Base-by-base conservation (phyloP, 495 filamentous ascomycete species). In the Xylaria nigripes region DNA sequence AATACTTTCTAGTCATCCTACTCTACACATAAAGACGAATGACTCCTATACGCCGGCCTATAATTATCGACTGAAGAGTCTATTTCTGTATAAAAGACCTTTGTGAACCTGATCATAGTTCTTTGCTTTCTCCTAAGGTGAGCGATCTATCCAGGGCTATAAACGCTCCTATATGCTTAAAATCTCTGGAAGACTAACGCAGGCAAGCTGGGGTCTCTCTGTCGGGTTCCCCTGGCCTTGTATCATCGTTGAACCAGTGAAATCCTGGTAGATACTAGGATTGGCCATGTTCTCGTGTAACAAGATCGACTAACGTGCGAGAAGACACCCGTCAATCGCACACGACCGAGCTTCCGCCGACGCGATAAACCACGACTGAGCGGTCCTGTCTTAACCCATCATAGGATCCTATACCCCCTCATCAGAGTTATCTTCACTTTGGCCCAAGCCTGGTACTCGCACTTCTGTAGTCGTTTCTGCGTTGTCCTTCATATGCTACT, bases 231-330 rank as follows among this genome's bases (percentile, higher is more conserved):
- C 21, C 27, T 27, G 27, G 19, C 42, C 21, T 22, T 45, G 41
- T 45, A 7, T 36, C 41, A 15, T 45, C 10, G 19, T 6, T 36
- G 6, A 29, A 46, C 40, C 12, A 29, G 42, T 16, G 6, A 9
- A 15, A 27, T 38, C 40, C 32, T 47, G 32, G 51, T 22, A 32
- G 12, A 42, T 40, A 27, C 42, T 36, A 22, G 42, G 51, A 54
- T 41, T 46, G 24, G 23, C n/a, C 19, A 46, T 2, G 32, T 38
- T 34, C 43, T 40, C 40, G 51, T 54, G 51, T 54, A 46, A 54
- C 51, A 32, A 29, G 22, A 41, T 23, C 7, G 15, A 40, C 34
- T 52, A 30, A 38, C 51, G 51, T 38, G 40, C 22, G 45, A 54
- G 30, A 9, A 41, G 25, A 45, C 25, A 9, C 18, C 32, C 16